phyloP scores from a whole-genome alignment of 176 grass and related monocot species.

The Cenchrus purpureus region DNA sequence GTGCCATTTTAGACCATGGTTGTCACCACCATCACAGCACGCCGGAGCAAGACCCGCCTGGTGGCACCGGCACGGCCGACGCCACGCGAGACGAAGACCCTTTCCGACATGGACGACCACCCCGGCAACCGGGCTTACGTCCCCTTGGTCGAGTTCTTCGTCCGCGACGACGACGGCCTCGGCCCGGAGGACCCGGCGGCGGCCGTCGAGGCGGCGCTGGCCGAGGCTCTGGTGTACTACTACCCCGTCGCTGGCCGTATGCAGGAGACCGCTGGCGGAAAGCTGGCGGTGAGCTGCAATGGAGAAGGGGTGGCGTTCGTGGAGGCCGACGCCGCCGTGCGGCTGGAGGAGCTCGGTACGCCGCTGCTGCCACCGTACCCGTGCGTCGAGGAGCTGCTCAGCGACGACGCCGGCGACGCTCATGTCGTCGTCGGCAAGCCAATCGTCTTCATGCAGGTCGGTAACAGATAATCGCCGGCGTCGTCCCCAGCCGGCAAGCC shows the following conservation, averaged over 20 bases:
- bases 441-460: background rate
- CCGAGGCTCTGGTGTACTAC: conserved; percentile 27
- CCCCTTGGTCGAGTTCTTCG: background rate
- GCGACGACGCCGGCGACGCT: background rate
- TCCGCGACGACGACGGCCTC: background rate
- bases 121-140: background rate
- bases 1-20: background rate
- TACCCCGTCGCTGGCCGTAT: conserved; percentile 45
- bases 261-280: conserved; percentile 2
- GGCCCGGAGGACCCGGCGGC: background rate
- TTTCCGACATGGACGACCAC: conserved; percentile 19
- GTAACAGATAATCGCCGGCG: no score
- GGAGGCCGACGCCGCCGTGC: conserved; percentile 10
- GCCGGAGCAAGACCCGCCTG: background rate
- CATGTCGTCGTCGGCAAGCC: conserved; percentile 9
- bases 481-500: no score
- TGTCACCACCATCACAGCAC: background rate
- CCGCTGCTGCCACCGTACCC: conserved; percentile 5
- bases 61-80: background rate
- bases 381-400: conserved; percentile 21
- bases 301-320: conserved; percentile 46
- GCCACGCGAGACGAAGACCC: background rate
- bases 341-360: conserved; percentile 12
- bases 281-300: conserved; percentile 38
- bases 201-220: conserved; percentile 3